A percentile compares a stretch with the other conserved stretches of the same genome.
These are phyloP conservation scores for Debaryomycetaceae sp. DNA, from an alignment of 1,139 yeast genomes.

Conservation along the genomic window DNA sequence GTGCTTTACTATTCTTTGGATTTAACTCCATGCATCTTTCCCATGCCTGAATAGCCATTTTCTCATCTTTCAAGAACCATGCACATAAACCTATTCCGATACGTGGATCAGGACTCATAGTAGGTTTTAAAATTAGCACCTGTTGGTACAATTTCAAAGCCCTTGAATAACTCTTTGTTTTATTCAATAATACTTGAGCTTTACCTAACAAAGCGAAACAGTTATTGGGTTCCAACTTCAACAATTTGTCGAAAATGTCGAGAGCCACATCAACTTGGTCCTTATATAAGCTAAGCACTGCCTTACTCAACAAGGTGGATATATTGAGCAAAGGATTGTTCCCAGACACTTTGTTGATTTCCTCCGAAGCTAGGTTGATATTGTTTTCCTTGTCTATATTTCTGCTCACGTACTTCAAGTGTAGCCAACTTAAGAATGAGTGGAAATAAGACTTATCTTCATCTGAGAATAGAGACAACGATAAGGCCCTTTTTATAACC, in stretches of 20 bases:
- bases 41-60: slow-evolving; percentile 82
- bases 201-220: slow-evolving; percentile 79
- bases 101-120: slow-evolving; percentile 85
- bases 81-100: slow-evolving; percentile 93
- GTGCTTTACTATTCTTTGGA: slow-evolving; percentile 58
- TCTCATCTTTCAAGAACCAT: slow-evolving; percentile 80
- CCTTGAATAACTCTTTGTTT: slow-evolving; percentile 61
- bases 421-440: slow-evolving; percentile 71
- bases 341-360: slow-evolving; percentile 15
- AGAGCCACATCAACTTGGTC: slow-evolving; percentile 63
- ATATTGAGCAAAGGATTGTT: slow-evolving; percentile 17
- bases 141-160: slow-evolving; percentile 85
- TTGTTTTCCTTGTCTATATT: slow-evolving; percentile 25
- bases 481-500: slow-evolving; percentile 61
- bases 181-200: slow-evolving; percentile 74
- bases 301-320: slow-evolving; percentile 59
- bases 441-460: slow-evolving; percentile 55
- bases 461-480: slow-evolving; percentile 31
- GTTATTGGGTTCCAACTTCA: slow-evolving; percentile 51
- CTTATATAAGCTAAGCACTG: slow-evolving; percentile 44
- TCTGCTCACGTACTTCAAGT: slow-evolving; percentile 35
- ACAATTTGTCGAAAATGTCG: slow-evolving; percentile 55
- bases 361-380: slow-evolving; percentile 21
- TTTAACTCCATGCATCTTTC: slow-evolving; percentile 69
- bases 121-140: slow-evolving; percentile 71